Evolutionary conservation across 768 basidiomycete species (phyloP), one percentile per base, ranked within the genome.

Genomic region (Obba rivulosa): DNA sequence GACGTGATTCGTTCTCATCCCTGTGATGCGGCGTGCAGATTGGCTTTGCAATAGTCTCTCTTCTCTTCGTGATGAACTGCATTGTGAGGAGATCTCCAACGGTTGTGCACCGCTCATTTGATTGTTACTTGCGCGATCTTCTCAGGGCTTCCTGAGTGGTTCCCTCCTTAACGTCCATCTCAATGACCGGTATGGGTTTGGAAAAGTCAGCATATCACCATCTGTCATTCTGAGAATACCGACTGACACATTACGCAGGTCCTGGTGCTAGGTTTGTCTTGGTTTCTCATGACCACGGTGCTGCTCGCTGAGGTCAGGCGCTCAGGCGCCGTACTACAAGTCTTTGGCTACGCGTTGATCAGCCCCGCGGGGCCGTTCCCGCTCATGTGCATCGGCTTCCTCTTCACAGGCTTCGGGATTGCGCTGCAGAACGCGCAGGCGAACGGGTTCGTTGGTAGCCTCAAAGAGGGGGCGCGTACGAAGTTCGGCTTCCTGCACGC

Each of bases 401-500:
- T 60, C 8, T 49, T 81, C 35, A 69, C 67, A 4, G 82, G 81
- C 4, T 67, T 79, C 24, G 80, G 80, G 2, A 54, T 73, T 11
- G 50, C 65, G n/a, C 51, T 64, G 25, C 54, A 86, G 77, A 80
- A 85, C 49, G 83, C 85, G 0, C 85, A 86, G 67, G 76, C 83
- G 2, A 85, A 85, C 56, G 83, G 80, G 7, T 88, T 77, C 53
- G 77, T 87, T 11, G 84, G 81, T 3, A 72, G 67, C 39, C 66
- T 85, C 10, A 73, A 72, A 50, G 65, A 74, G n/a, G 72, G 80
- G 35, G 61, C 78, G 0, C 73, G 79, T 50, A 60, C 66, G 0
- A 87, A 85, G 60, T 83, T 91, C 76, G 79, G 85, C 8, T 35
- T 88, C 24, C 57, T 86, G 9, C 81, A 85, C 54, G 83, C 81